A percentile compares a stretch with the other conserved stretches of the same genome.
phyloP scores from a whole-genome alignment of 129 eudicot genomes.

The Flaveria trinervia region DNA sequence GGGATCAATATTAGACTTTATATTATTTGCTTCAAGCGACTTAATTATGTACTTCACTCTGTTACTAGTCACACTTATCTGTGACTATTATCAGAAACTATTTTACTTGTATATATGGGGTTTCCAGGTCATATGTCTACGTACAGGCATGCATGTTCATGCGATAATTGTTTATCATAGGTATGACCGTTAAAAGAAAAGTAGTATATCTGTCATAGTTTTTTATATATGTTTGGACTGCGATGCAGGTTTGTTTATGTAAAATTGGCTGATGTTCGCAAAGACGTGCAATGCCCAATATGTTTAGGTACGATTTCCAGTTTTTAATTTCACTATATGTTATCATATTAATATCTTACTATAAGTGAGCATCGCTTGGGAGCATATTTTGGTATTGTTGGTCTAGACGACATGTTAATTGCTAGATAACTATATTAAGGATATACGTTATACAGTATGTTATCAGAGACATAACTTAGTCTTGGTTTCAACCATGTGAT shows the following conservation, averaged over 20 bases:
- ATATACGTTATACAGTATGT: neutral
- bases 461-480: conserved; percentile 17
- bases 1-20: neutral
- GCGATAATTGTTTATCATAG: neutral
- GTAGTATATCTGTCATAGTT: neutral
- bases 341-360: neutral
- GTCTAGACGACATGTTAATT: neutral
- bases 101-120: conserved; percentile 20
- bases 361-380: neutral
- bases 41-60: conserved; percentile 12
- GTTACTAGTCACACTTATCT: conserved; percentile 14
- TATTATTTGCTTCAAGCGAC: conserved; percentile 1
- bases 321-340: conserved; percentile 7
- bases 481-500: conserved; percentile 9
- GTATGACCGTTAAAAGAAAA: conserved; percentile 1
- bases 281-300: conserved; percentile 97
- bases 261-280: conserved; percentile 74
- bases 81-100: conserved; percentile 15
- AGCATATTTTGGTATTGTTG: neutral
- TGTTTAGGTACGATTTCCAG: conserved; percentile 53
- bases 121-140: neutral
- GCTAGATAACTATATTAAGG: neutral
- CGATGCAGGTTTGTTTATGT: conserved; percentile 59
- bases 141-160: conserved; percentile 1
- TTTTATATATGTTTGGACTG: conserved; percentile 8